Conservation (phyloP, 2,329 filamentous ascomycete species). For the Herpotrichia juniperi region DNA sequence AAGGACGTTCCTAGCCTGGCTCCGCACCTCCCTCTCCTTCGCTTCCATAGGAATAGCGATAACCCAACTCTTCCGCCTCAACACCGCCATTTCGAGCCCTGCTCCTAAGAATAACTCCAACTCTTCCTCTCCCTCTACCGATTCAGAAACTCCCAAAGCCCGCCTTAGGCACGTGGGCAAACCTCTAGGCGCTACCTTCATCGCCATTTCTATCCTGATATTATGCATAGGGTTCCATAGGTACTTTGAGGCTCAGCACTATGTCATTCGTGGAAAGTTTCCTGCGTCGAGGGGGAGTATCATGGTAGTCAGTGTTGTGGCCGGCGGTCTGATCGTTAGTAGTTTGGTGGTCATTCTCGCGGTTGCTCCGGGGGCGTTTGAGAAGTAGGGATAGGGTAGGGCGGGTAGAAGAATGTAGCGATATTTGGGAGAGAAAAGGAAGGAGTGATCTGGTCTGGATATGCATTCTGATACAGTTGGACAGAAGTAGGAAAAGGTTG, state of each 20-base stretch:
- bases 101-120: too few species aligned
- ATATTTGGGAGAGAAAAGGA: conserved; percentile 4
- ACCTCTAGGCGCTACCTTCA: conserved; percentile 70
- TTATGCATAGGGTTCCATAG: conserved; percentile 78
- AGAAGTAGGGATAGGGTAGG: conserved; percentile 37
- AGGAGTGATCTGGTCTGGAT: conserved; percentile 1
- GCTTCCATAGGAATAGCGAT: conserved; percentile 83
- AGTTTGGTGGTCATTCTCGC: conserved; percentile 66
- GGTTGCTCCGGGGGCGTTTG: conserved; percentile 56
- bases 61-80: conserved; percentile 84
- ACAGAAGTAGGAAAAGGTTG: conserved; percentile 7
- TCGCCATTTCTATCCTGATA: conserved; percentile 76
- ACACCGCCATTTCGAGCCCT: conserved; percentile 61
- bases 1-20: conserved; percentile 84
- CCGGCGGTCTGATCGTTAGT: conserved; percentile 63
- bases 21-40: conserved; percentile 81
- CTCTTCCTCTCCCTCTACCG: conserved; percentile 17
- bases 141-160: conserved; percentile 25
- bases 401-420: background rate
- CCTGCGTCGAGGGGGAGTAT: conserved; percentile 79
- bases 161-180: conserved; percentile 39
- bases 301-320: conserved; percentile 69
- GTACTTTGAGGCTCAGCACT: conserved; percentile 79
- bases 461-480: background rate
- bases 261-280: conserved; percentile 80